Percentiles rank a stretch among this genome's conserved stretches.
Conservation (phyloP, 495 filamentous ascomycete species). For the Chaetomium fimeti region DNA sequence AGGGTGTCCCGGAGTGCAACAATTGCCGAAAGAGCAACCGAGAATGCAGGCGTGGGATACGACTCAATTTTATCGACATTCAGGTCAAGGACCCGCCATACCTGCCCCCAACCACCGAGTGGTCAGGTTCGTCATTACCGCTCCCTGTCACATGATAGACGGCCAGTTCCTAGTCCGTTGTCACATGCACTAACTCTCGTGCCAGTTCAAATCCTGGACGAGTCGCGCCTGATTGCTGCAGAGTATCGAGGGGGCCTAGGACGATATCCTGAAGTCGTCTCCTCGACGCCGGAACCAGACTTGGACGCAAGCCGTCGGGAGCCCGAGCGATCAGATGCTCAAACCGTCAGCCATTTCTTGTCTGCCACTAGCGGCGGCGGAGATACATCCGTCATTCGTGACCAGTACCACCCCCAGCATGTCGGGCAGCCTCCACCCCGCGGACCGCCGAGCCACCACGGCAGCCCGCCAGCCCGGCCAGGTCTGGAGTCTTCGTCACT, state of each 20-base stretch:
- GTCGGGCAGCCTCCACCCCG: constrained; percentile 20
- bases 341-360: background rate
- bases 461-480: background rate
- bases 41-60: constrained; percentile 79
- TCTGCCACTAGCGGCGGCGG: background rate
- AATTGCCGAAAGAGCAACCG: constrained; percentile 90
- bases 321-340: background rate
- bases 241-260: constrained; percentile 83
- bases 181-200: constrained; percentile 15
- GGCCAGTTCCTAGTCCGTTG: background rate
- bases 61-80: constrained; percentile 91
- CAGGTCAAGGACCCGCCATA: constrained; percentile 68
- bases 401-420: constrained; percentile 4
- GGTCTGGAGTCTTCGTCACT: background rate
- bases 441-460: background rate
- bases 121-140: constrained; percentile 53
- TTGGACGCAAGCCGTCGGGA: constrained; percentile 7
- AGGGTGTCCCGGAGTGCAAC: constrained; percentile 70
- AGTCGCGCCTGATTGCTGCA: constrained; percentile 86
- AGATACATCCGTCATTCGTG: background rate
- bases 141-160: background rate
- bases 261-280: constrained; percentile 57
- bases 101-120: constrained; percentile 60
- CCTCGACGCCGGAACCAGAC: constrained; percentile 32
- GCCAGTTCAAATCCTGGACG: constrained; percentile 73